Evolutionary conservation across 768 basidiomycete species (phyloP), one percentile per base, ranked within the genome.

Genomic region (Boletellus ananiceps): DNA sequence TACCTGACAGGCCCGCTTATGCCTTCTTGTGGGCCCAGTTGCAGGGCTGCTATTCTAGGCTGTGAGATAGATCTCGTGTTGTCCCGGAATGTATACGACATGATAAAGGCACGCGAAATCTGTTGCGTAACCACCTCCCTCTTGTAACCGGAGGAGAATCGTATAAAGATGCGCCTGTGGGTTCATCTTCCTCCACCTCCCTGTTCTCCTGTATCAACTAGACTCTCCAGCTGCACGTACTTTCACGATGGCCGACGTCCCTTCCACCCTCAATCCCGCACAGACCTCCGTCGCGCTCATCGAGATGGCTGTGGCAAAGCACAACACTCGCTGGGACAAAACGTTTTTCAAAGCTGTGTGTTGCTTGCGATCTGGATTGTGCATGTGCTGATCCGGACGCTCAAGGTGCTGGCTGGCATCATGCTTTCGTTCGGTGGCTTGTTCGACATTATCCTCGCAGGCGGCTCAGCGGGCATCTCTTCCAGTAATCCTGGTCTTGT

Each of bases 401-500:
- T 9, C n/a, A 38, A 87, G 85, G 76, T 86, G 43, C 67, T 80
- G 48, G 86, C 84, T 25, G 86, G 86, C 15, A 73, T 77, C 29
- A 84, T 87, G 80, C 60, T 87, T n/a, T 84, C 85, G 7, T 87
- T 88, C 43, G 86, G 86, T 58, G 83, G 82, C 15, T 67, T 88
- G 14, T 63, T 88, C 25, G 78, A 78, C 18, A 69, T 84, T 53
- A 71, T 87, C 49, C 60, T 86, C 14, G 68, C 74, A 39, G 86
- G 82, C 32, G 86, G 86, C 6, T 75, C 85, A 0, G 61, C 69
- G 0, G 74, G 70, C 1, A 58, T 88, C 25, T 75, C 66, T 18
- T 42, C 66, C 31, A 69, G 67, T 49, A 83, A 86, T 51, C 86
- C 85, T 2, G 86, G 86, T 16, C 67, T 88, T 9, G 80, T 84